These are phyloP conservation scores for Nitzschia inconspicua DNA, from an alignment of 108 stramenopile genomes.

Conservation along the genomic window DNA sequence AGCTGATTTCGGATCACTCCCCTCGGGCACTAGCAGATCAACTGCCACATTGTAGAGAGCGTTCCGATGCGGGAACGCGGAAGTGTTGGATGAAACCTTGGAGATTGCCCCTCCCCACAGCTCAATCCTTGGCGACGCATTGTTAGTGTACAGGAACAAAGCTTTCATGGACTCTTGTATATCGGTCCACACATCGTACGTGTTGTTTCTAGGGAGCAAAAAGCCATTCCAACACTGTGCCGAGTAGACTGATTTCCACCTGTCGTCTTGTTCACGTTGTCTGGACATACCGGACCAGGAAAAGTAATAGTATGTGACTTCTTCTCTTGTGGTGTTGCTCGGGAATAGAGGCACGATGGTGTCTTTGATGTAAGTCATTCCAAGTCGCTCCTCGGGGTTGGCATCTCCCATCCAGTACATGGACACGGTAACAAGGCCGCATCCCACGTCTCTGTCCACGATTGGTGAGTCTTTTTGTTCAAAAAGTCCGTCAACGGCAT, in stretches of 20 bases:
- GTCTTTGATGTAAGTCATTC: conserved; percentile 18
- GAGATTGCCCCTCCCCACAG: conserved; percentile 38
- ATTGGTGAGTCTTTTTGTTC: background rate
- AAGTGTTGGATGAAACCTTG: conserved; percentile 8
- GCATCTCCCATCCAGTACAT: conserved; percentile 29
- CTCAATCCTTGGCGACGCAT: conserved; percentile 8
- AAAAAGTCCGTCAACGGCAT: background rate
- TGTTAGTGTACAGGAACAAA: background rate
- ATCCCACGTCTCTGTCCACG: too few relatives aligned
- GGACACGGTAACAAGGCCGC: conserved; percentile 2
- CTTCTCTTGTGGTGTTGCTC: background rate
- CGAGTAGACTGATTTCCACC: conserved; percentile 12
- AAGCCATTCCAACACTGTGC: conserved; percentile 31
- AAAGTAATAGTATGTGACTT: conserved; percentile 17
- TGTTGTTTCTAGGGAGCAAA: conserved; percentile 18
- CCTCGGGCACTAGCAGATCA: conserved; percentile 11
- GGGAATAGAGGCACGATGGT: conserved; percentile 9
- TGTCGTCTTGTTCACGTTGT: conserved; percentile 11
- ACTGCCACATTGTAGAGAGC: conserved; percentile 27
- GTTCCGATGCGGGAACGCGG: conserved; percentile 27
- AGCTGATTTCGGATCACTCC: conserved; percentile 1
- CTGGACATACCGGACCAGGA: conserved; percentile 24
- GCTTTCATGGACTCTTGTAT: conserved; percentile 8
- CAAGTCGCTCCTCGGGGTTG: conserved; percentile 13
- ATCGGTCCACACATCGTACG: conserved; percentile 12